Base-by-base conservation (phyloP, 179 eudicot species). In the Actinidia chinensis region DNA sequence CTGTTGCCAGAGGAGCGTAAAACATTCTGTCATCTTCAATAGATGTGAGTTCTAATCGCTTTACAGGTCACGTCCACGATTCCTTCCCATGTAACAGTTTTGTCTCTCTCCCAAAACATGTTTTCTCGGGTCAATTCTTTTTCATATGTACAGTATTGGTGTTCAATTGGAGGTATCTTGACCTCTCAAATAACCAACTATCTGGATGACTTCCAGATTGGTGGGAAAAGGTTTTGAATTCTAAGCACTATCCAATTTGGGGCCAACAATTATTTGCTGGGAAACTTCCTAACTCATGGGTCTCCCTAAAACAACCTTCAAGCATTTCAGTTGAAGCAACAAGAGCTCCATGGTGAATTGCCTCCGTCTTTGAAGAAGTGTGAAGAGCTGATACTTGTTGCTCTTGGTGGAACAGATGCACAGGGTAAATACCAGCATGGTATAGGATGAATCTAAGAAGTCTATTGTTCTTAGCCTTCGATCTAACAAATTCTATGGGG, bases 11-110 rank as follows among this genome's bases (percentile, higher is more conserved):
- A 71, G 23, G n/a, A n/a, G n/a, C n/a, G n/a, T n/a, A n/a, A n/a
- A n/a, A n/a, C n/a, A n/a, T n/a, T n/a, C n/a, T n/a, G n/a, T 17
- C 0, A 8, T 1, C 0, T 4, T 0, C 1, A 0, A 33, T 71
- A 0, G 44, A 52, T 33, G 28, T 72, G 5, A 72, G 75, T 36
- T 72, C 47, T 52, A 72, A 54, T 8, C 0, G 15, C 1, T 72
- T 72, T 52, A 17, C 7, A 18, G 75, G 75, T n/a, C 63, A 7
- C 25, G 8, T 72, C 75, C 63, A 2, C 9, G 0, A 9, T 72
- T 52, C 47, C 18, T 18, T 33, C 63, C 46, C 6, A 17, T 8
- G 14, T 52, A 50, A 15, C 8, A 18, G 0, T 15, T 18, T 72
- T 72, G 48, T 2, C 52, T 17, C 63, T 72, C 43, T 72, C 63